Conservation (phyloP, 2,329 filamentous ascomycete genomes). For the Laburnicola sp. region DNA sequence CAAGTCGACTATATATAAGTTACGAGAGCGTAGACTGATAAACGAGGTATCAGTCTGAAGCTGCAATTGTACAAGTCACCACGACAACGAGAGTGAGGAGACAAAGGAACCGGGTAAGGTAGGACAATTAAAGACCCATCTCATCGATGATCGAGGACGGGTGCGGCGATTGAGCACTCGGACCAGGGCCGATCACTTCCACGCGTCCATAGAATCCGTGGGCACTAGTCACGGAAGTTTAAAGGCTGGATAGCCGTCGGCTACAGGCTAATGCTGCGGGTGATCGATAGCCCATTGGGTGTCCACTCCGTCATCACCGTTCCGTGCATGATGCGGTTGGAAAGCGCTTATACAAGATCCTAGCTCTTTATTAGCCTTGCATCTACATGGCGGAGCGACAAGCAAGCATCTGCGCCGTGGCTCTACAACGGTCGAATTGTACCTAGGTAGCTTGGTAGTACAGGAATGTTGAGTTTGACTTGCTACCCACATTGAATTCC, state of each 20-base stretch:
- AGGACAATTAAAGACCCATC: constrained; percentile 37
- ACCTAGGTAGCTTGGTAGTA: not conserved
- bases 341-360: constrained; percentile 1
- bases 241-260: constrained; percentile 18
- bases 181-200: constrained; percentile 25
- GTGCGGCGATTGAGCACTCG: constrained; percentile 15
- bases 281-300: not conserved
- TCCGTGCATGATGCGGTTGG: constrained; percentile 1
- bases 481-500: too few relatives aligned
- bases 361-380: not conserved
- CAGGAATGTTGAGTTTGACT: not conserved
- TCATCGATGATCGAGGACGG: constrained; percentile 29
- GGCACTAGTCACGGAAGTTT: constrained; percentile 8
- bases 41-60: constrained; percentile 44
- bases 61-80: constrained; percentile 22
- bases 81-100: constrained; percentile 32
- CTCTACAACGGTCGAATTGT: not conserved
- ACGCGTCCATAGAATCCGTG: constrained; percentile 33
- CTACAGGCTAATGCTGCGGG: constrained; percentile 25
- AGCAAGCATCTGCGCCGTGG: not conserved
- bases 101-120: constrained; percentile 19
- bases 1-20: constrained; percentile 9
- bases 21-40: constrained; percentile 39
- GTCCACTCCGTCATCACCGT: not conserved
- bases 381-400: not conserved